A percentile compares a stretch with the other conserved stretches of the same genome.
These are phyloP conservation scores for Gyromitra esculenta DNA, from an alignment of 2,329 filamentous ascomycete genomes.

Conservation along the genomic window DNA sequence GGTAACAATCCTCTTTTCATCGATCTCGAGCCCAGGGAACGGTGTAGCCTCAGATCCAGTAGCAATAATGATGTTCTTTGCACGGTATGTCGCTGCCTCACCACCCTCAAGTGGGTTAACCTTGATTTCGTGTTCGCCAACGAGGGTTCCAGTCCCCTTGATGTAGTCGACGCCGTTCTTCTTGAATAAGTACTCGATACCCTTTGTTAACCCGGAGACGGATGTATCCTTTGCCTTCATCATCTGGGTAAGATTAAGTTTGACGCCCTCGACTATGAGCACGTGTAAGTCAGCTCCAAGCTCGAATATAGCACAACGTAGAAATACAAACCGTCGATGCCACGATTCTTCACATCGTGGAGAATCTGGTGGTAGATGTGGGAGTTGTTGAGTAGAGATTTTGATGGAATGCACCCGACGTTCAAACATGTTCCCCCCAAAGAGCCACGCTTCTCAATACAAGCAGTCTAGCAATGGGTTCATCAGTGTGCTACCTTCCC, in stretches of 20 bases:
- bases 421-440: slow-evolving; percentile 98
- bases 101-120: slow-evolving; percentile 90
- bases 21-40: slow-evolving; percentile 93
- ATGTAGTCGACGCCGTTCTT: slow-evolving; percentile 99
- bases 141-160: slow-evolving; percentile 89
- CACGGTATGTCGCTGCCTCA: slow-evolving; percentile 78
- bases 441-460: slow-evolving; percentile 96
- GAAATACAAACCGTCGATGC: slow-evolving; percentile 74
- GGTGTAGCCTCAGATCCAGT: slow-evolving; percentile 95
- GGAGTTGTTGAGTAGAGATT: slow-evolving; percentile 99
- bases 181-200: slow-evolving; percentile 97
- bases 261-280: slow-evolving; percentile 81
- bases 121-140: slow-evolving; percentile 89
- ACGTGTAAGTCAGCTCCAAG: slow-evolving; percentile 15
- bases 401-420: slow-evolving; percentile 98
- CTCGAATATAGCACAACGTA: not conserved
- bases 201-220: slow-evolving; percentile 89
- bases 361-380: slow-evolving; percentile 97
- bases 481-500: slow-evolving; percentile 35
- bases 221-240: slow-evolving; percentile 99
- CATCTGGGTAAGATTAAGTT: slow-evolving; percentile 92
- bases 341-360: slow-evolving; percentile 95
- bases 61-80: slow-evolving; percentile 98
- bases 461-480: slow-evolving; percentile 74
- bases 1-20: slow-evolving; percentile 96